phyloP scores from a whole-genome alignment of 306 rosid genomes.

The Spatholobus suberectus region DNA sequence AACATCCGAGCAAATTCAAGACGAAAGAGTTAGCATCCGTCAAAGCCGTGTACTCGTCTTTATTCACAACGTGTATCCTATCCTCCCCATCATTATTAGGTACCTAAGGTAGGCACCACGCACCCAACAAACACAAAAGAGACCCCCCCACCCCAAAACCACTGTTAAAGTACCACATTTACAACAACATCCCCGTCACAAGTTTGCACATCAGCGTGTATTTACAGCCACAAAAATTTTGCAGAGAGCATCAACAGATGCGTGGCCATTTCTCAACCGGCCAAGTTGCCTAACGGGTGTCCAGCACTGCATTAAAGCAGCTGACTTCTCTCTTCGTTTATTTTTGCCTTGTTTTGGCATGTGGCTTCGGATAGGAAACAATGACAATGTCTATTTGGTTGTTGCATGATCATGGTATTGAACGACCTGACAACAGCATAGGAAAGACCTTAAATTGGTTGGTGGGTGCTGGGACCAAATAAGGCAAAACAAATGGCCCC shows the following conservation, averaged over 20 bases:
- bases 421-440: constrained; percentile 4
- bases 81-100: constrained; percentile 48
- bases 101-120: no score
- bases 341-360: constrained; percentile 13
- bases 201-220: constrained; percentile 18
- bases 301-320: constrained; percentile 41
- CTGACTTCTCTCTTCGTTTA: constrained; percentile 5
- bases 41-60: constrained; percentile 30
- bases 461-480: constrained; percentile 35
- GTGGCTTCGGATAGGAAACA: constrained; percentile 36
- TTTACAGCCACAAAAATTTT: constrained; percentile 51
- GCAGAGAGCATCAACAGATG: constrained; percentile 39
- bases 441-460: constrained; percentile 25
- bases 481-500: constrained; percentile 40
- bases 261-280: constrained; percentile 51
- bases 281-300: constrained; percentile 24
- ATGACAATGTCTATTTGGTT: constrained; percentile 15
- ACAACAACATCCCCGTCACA: constrained; percentile 34
- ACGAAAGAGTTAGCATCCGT: constrained; percentile 10
- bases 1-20: not conserved
- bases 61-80: constrained; percentile 46
- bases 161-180: constrained; percentile 36
- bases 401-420: constrained; percentile 20
- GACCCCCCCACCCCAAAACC: not conserved
- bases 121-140: no score